Evolutionary conservation across 768 basidiomycete genomes (phyloP).

Genomic region (Kwoniella heveanensis): DNA sequence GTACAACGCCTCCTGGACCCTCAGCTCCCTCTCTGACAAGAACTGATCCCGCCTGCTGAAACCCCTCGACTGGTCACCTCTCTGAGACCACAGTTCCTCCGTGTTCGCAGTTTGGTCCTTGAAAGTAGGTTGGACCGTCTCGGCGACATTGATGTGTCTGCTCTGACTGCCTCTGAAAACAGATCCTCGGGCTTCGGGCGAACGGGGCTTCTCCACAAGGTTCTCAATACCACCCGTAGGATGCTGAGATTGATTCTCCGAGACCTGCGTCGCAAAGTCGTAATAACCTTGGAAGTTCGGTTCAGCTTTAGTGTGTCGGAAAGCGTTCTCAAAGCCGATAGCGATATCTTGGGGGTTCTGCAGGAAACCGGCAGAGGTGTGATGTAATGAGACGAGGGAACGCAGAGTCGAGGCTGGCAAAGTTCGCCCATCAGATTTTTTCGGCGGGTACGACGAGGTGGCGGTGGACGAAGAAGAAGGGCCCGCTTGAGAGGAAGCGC

Average conservation of each 20-base stretch:
- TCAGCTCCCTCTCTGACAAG: constrained; percentile 36
- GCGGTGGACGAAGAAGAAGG: constrained; percentile 6
- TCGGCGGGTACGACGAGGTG: constrained; percentile 19
- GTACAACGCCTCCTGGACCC: constrained; percentile 43
- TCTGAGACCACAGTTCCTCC: constrained; percentile 18
- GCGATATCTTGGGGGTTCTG: constrained; percentile 27
- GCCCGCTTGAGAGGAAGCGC: constrained; percentile 2
- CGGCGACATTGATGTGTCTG: background rate
- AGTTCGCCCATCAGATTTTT: constrained; percentile 20
- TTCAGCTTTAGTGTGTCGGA: constrained; percentile 19
- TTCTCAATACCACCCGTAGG: constrained; percentile 26
- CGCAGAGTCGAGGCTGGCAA: constrained; percentile 34
- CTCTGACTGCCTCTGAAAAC: background rate
- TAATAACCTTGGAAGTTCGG: constrained; percentile 22
- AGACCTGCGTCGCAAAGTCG: background rate
- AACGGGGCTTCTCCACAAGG: constrained; percentile 6
- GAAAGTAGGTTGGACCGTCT: constrained; percentile 11
- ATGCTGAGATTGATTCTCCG: constrained; percentile 9
- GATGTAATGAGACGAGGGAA: constrained; percentile 48
- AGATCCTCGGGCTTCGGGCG: constrained; percentile 8
- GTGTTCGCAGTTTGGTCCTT: background rate
- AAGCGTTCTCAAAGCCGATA: constrained; percentile 37
- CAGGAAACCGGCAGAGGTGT: constrained; percentile 48
- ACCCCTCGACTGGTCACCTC: background rate
- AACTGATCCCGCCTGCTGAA: background rate